These are phyloP conservation scores for Chlorella ohadii DNA, from an alignment of 139 green algal species.

Conservation along the genomic window DNA sequence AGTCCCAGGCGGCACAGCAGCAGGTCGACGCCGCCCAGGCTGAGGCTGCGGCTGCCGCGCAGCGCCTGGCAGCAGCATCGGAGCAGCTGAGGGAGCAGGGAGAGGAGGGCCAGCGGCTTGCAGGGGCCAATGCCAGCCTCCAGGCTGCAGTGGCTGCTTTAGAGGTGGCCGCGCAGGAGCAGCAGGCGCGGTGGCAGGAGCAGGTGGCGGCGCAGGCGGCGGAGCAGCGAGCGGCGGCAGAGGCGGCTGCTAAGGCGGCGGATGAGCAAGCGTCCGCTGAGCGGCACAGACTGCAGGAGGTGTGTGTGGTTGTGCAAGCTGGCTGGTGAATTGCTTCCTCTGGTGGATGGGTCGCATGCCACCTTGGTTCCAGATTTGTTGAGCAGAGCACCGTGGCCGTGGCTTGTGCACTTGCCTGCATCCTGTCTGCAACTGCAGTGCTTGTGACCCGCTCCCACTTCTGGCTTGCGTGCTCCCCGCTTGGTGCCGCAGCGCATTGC, in stretches of 20 bases:
- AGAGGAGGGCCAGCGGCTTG: background rate
- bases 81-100: slow-evolving; percentile 13
- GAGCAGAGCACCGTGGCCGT: no score
- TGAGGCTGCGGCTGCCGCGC: background rate
- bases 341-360: no score
- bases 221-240: background rate
- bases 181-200: background rate
- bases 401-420: no score
- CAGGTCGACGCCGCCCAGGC: background rate
- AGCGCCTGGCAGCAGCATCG: slow-evolving; percentile 2
- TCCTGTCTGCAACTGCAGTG: background rate
- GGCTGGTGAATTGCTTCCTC: no score
- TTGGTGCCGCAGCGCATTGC: background rate
- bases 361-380: no score
- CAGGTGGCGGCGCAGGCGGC: background rate
- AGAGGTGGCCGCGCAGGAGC: background rate
- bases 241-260: background rate
- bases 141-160: slow-evolving; percentile 13
- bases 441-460: background rate
- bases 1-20: background rate
- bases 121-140: background rate
- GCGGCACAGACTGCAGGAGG: background rate
- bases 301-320: background rate
- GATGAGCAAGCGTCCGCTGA: no score
- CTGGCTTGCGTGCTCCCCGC: background rate